Base-by-base conservation (phyloP, 305 asterid genomes). In the Coffea humblotiana region DNA sequence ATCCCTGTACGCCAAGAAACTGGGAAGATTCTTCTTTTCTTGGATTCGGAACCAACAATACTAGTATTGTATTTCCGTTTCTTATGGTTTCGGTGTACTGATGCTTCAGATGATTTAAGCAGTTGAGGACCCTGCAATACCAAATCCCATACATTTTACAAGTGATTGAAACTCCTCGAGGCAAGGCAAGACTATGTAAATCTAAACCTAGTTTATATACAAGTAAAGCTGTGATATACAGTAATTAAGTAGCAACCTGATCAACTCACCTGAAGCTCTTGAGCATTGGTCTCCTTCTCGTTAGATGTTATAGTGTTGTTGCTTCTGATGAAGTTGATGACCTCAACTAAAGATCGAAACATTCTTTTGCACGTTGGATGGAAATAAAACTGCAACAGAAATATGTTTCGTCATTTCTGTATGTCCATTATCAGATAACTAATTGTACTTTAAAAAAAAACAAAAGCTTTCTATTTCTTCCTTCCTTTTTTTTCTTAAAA, bases 381-480 rank as follows among this genome's bases (percentile, higher is more conserved):
- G 35, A 15, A 40, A 61, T 60, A 79, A 18, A 79, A 63, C 82
- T 79, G 43, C 61, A 56, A 27, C 23, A 54, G 13, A 72, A 23
- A 49, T 47, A 25, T 1, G 32, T 3, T 3, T 23, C 37, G 48
- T 43, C 19, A 71, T 7, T 2, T 56, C 29, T 61, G n/a, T 6
- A 61, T 10, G 1, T 23, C 25, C 64, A 61, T 2, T 8, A 64
- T 12, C 16, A 25, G 5, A 12, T 64, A 27, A 64, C 4, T 25
- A 61, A 23, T 61, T n/a, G 9, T 23, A 3, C 37, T 64, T 64
- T 12, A 25, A 64, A 37, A 37, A 37, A 37, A 37, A 37, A 37
- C 1, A 37, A 37, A 37, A 37, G 4, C 4, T 37, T 37, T 37
- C 43, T 37, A 37, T 4, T 37, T 37, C 43, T 18, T 5, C 18